Conservation (phyloP, 805 yeast species). For the Candida xiaguanensis region DNA sequence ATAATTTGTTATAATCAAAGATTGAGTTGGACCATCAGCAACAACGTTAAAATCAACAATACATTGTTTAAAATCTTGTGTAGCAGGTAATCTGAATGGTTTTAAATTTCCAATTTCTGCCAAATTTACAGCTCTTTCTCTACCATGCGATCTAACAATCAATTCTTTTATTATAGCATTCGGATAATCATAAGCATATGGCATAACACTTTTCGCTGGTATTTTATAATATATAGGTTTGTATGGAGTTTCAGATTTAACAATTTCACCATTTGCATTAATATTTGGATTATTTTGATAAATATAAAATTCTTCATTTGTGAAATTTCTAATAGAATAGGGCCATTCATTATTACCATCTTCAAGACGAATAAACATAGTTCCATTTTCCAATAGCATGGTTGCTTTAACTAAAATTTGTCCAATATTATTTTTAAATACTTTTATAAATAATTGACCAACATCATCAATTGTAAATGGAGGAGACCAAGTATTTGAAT, state of each 20-base stretch:
- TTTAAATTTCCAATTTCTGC: slow-evolving; percentile 90
- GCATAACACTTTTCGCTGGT: slow-evolving; percentile 93
- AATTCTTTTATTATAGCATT: slow-evolving; percentile 83
- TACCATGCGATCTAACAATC: slow-evolving; percentile 64
- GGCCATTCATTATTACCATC: slow-evolving; percentile 88
- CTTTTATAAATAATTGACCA: slow-evolving; percentile 75
- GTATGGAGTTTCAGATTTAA: slow-evolving; percentile 50
- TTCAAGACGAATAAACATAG: slow-evolving; percentile 70
- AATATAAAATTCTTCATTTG: slow-evolving; percentile 79
- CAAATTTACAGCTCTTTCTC: slow-evolving; percentile 74
- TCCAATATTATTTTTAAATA: slow-evolving; percentile 58
- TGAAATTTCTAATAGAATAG: slow-evolving; percentile 83
- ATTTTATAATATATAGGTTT: slow-evolving; percentile 77
- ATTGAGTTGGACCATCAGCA: slow-evolving; percentile 95
- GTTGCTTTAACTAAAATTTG: slow-evolving; percentile 72
- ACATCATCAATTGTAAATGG: slow-evolving; percentile 82
- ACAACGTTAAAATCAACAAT: slow-evolving; percentile 87
- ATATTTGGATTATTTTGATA: slow-evolving; percentile 79
- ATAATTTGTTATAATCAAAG: slow-evolving; percentile 77
- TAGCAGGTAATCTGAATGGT: slow-evolving; percentile 73
- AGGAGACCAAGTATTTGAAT: slow-evolving; percentile 72
- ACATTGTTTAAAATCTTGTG: slow-evolving; percentile 32
- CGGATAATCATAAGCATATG: slow-evolving; percentile 97
- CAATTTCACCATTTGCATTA: slow-evolving; percentile 59
- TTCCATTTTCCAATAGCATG: slow-evolving; percentile 72